A percentile compares a stretch with the other conserved stretches of the same genome.
Conservation (phyloP, 2,329 filamentous ascomycete species). For the Capronia epimyces region DNA sequence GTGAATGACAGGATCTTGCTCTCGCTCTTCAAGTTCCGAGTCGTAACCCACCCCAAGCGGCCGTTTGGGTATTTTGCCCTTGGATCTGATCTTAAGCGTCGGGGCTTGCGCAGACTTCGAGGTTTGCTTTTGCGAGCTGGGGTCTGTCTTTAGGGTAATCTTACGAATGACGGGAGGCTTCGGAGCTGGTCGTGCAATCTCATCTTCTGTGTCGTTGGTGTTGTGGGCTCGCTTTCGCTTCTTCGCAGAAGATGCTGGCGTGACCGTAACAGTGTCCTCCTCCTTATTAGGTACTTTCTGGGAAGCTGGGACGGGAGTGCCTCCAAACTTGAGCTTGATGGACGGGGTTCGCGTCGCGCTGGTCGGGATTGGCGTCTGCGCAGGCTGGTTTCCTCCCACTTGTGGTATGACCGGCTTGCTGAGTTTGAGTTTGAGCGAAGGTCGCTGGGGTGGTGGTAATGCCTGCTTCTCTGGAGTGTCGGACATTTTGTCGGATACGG, state of each 20-base stretch:
- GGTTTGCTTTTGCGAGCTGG: constrained; percentile 2
- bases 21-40: constrained; percentile 74
- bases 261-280: constrained; percentile 5
- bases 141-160: constrained; percentile 35
- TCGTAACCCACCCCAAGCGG: constrained; percentile 87
- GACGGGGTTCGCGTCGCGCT: constrained; percentile 22
- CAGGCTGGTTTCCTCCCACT: constrained; percentile 13
- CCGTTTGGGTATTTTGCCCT: constrained; percentile 63
- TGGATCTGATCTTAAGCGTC: constrained; percentile 57
- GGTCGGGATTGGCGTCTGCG: constrained; percentile 20
- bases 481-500: constrained; percentile 11
- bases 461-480: constrained; percentile 4
- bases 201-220: constrained; percentile 11
- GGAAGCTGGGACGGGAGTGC: constrained; percentile 3
- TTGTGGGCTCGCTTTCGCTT: constrained; percentile 24
- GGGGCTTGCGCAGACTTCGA: constrained; percentile 30
- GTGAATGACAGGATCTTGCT: constrained; percentile 81
- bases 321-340: constrained; percentile 28
- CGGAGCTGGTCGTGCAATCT: constrained; percentile 8
- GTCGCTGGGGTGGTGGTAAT: constrained; percentile 16
- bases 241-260: constrained; percentile 31
- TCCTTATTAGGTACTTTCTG: constrained; percentile 24
- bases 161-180: constrained; percentile 30
- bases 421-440: constrained; percentile 31
- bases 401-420: constrained; percentile 18